Evolutionary conservation across 208 protist species (phyloP).

Genomic region (Acanthamoeba sp.): DNA sequence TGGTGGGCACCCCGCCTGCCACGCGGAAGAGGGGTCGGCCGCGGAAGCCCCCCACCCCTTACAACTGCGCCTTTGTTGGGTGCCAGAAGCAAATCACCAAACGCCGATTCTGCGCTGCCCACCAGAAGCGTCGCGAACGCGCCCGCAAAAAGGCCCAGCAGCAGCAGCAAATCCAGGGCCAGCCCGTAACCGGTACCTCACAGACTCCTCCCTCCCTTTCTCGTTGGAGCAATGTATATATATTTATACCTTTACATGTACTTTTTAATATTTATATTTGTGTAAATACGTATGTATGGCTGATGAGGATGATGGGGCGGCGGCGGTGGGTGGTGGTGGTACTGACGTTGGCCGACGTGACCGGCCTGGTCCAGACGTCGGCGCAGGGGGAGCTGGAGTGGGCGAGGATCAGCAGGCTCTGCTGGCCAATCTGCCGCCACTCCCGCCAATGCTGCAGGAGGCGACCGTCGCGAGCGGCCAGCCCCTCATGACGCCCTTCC

Average conservation of each 20-base stretch:
- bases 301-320: no score
- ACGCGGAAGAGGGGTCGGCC: slow-evolving; percentile 14
- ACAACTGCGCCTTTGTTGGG: slow-evolving; percentile 51
- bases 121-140: slow-evolving; percentile 52
- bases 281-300: no score
- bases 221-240: no score
- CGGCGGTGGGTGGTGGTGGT: neutral
- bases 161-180: slow-evolving; percentile 3
- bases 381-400: neutral
- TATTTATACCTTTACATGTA: no score
- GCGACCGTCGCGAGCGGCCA: neutral
- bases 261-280: no score
- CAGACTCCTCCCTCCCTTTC: neutral
- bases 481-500: slow-evolving; percentile 19
- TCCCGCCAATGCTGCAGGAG: neutral
- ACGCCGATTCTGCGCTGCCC: slow-evolving; percentile 58
- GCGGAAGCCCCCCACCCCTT: slow-evolving; percentile 17
- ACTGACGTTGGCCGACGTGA: neutral
- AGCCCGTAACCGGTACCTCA: neutral
- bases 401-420: slow-evolving; percentile 9
- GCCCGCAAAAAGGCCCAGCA: slow-evolving; percentile 52
- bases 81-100: slow-evolving; percentile 57
- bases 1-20: neutral
- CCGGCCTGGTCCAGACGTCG: neutral
- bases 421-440: slow-evolving; percentile 15